Evolutionary conservation across 805 yeast genomes (phyloP).

Genomic region (Kodamaea leandrae): DNA sequence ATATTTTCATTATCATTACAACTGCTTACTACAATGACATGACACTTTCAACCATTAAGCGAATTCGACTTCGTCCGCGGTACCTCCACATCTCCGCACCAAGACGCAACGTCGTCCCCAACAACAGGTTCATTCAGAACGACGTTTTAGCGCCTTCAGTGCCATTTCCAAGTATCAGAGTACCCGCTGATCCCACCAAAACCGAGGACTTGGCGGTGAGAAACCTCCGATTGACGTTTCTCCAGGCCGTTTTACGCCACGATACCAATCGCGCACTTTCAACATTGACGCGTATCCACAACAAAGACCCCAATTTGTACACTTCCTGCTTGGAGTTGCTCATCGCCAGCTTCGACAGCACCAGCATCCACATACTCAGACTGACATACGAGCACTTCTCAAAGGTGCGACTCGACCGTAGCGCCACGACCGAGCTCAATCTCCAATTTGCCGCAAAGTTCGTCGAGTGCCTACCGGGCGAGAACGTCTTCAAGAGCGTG

Average conservation of each 20-base stretch:
- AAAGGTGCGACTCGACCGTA: not conserved
- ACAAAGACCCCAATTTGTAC: not conserved
- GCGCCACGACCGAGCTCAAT: not conserved
- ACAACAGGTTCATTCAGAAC: too few relatives aligned
- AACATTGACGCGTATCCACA: not conserved
- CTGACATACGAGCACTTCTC: not conserved
- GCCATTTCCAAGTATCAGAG: too few relatives aligned
- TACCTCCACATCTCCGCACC: too few relatives aligned
- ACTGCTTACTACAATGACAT: too few relatives aligned
- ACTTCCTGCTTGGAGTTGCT: not conserved
- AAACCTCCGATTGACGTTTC: slow-evolving; percentile 2
- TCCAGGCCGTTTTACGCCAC: slow-evolving; percentile 4
- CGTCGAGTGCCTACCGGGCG: not conserved
- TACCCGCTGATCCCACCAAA: not conserved
- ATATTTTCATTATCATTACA: too few relatives aligned
- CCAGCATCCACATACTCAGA: not conserved
- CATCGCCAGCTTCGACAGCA: not conserved
- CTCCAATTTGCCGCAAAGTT: slow-evolving; percentile 1
- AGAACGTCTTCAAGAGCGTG: not conserved
- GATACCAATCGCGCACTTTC: slow-evolving; percentile 5
- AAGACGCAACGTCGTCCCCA: too few relatives aligned
- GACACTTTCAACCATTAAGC: too few relatives aligned
- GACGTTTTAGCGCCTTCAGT: too few relatives aligned
- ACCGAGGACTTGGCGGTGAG: not conserved
- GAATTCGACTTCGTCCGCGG: too few relatives aligned